Evolutionary conservation across 176 grass and related monocot genomes (phyloP).

Genomic region (Aegilops sharonensis): DNA sequence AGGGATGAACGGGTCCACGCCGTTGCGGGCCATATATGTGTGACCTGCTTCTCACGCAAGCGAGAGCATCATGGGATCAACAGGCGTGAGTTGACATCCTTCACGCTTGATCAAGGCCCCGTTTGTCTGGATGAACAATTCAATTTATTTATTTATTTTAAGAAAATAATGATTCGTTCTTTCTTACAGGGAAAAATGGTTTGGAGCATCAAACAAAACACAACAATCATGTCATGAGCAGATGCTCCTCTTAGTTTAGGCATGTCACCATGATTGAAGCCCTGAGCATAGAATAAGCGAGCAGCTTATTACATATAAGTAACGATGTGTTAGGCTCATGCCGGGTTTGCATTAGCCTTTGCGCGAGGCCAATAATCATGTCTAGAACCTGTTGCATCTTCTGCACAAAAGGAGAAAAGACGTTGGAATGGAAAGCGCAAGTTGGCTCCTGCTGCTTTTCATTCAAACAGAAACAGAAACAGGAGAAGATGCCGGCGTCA

Average conservation of each 20-base stretch:
- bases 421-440: background rate
- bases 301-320: background rate
- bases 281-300: background rate
- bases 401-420: constrained; percentile 2
- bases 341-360: constrained; percentile 8
- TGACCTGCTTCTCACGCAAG: constrained; percentile 50
- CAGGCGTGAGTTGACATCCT: background rate
- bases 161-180: no score
- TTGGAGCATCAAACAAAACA: background rate
- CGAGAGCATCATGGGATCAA: constrained; percentile 40
- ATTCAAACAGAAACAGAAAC: constrained; percentile 23
- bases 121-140: background rate
- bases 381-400: constrained; percentile 19
- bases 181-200: background rate
- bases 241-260: constrained; percentile 33
- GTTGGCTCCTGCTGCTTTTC: constrained; percentile 21
- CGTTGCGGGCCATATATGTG: background rate
- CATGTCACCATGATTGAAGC: constrained; percentile 21
- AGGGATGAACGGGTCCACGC: background rate
- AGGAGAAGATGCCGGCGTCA: constrained; percentile 21
- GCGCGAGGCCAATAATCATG: constrained; percentile 26
- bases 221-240: background rate
- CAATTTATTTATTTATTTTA: background rate
- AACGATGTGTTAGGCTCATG: background rate
- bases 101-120: background rate